Evolutionary conservation across 2,329 filamentous ascomycete species (phyloP).

Genomic region (Diaporthe sp.): DNA sequence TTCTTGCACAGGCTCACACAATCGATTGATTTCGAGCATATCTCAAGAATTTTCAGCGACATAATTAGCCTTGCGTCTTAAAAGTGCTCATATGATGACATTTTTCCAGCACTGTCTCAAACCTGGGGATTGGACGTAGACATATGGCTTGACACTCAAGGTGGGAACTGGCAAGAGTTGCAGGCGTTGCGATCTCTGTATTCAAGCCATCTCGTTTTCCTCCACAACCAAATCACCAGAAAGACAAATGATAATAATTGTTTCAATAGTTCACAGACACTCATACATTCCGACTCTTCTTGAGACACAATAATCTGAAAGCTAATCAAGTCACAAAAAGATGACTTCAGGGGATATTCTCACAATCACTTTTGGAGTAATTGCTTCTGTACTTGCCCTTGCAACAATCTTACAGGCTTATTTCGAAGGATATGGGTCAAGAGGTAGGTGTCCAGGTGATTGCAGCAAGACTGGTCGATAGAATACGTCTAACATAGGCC

Average conservation of each 20-base stretch:
- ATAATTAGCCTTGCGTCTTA: too few relatives aligned
- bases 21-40: too few relatives aligned
- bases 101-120: neutral
- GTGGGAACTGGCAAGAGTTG: neutral
- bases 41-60: too few relatives aligned
- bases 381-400: neutral
- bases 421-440: neutral
- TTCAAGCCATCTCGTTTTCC: neutral
- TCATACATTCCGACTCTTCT: too few relatives aligned
- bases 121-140: too few relatives aligned
- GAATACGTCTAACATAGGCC: neutral
- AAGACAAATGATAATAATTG: too few relatives aligned
- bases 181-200: neutral
- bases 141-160: neutral
- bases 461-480: neutral
- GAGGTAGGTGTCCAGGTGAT: neutral
- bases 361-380: neutral
- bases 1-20: neutral
- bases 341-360: neutral
- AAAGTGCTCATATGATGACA: too few relatives aligned
- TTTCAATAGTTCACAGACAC: neutral
- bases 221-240: too few relatives aligned
- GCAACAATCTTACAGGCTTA: neutral
- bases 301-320: neutral
- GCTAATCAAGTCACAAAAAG: too few relatives aligned